Evolutionary conservation across 805 yeast genomes (phyloP).

Genomic region (Saccharomycopsis babjevae): DNA sequence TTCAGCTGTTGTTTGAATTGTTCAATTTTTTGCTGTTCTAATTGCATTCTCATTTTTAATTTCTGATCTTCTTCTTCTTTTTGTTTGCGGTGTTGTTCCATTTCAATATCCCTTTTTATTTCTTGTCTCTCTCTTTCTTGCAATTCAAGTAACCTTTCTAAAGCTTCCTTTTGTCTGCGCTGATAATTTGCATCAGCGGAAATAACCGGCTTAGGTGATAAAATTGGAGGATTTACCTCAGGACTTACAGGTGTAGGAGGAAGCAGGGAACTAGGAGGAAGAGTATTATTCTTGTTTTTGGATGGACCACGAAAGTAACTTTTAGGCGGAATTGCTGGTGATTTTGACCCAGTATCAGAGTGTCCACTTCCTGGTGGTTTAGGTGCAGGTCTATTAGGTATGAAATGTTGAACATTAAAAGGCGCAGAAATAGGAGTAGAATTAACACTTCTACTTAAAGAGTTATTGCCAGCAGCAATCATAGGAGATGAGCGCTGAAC

Average conservation of each 20-base stretch:
- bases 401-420: not conserved
- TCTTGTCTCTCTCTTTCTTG: slow-evolving; percentile 14
- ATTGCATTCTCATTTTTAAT: not conserved
- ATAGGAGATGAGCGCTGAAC: not conserved
- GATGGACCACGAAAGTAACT: not conserved
- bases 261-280: slow-evolving; percentile 8
- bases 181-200: not conserved
- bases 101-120: not conserved
- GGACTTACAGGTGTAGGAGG: slow-evolving; percentile 59
- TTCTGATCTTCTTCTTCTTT: not conserved
- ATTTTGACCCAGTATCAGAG: not conserved
- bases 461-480: not conserved
- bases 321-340: not conserved
- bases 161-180: slow-evolving; percentile 13
- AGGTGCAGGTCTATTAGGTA: slow-evolving; percentile 2
- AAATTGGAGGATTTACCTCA: slow-evolving; percentile 50
- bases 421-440: not conserved
- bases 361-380: not conserved
- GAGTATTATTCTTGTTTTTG: not conserved
- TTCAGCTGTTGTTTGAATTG: not conserved
- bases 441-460: slow-evolving; percentile 20
- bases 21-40: not conserved
- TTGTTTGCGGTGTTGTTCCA: not conserved
- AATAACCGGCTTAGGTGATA: not conserved
- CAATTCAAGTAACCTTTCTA: slow-evolving; percentile 10